Percentiles rank a stretch among this genome's conserved stretches.
Conservation (phyloP, 441 rosid species). For the Gossypium lobatum region DNA sequence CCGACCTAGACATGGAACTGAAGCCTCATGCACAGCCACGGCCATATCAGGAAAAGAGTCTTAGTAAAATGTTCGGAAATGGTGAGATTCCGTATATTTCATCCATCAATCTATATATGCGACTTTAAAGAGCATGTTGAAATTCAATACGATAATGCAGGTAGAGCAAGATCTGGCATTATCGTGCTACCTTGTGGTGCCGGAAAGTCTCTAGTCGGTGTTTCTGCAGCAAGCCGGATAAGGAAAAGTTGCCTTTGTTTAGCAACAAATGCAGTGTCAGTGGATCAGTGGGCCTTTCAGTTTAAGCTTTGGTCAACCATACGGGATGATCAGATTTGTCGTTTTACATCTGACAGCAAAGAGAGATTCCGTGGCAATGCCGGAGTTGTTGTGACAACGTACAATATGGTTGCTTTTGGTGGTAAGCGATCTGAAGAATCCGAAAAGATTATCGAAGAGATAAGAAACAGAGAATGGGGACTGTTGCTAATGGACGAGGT, state of each 20-base stretch:
- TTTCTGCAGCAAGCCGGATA: conserved; percentile 89
- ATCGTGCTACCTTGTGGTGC: conserved; percentile 97
- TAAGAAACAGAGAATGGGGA: conserved; percentile 98
- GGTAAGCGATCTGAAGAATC: conserved; percentile 96
- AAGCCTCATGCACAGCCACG: conserved; percentile 93
- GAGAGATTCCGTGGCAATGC: conserved; percentile 95
- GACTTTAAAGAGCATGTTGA: no score
- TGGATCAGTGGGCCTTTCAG: conserved; percentile 97
- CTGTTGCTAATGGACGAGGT: conserved; percentile 97
- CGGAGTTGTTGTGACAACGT: conserved; percentile 93
- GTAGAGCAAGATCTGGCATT: conserved; percentile 95
- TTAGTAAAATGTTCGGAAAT: conserved; percentile 98
- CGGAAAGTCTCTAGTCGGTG: conserved; percentile 94
- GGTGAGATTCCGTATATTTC: conserved; percentile 31
- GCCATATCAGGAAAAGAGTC: conserved; percentile 92
- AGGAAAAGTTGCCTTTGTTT: conserved; percentile 94
- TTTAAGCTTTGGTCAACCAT: conserved; percentile 90
- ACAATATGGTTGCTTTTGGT: conserved; percentile 97
- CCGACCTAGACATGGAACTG: conserved; percentile 83
- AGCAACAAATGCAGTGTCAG: conserved; percentile 96
- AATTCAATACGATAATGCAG: conserved; percentile 26
- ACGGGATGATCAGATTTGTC: conserved; percentile 78
- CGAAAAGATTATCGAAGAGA: conserved; percentile 89
- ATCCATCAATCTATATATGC: no score
- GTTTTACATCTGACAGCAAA: conserved; percentile 95